Base-by-base conservation (phyloP, 352 stramenopile genomes). In the Globisporangium barbulae region DNA sequence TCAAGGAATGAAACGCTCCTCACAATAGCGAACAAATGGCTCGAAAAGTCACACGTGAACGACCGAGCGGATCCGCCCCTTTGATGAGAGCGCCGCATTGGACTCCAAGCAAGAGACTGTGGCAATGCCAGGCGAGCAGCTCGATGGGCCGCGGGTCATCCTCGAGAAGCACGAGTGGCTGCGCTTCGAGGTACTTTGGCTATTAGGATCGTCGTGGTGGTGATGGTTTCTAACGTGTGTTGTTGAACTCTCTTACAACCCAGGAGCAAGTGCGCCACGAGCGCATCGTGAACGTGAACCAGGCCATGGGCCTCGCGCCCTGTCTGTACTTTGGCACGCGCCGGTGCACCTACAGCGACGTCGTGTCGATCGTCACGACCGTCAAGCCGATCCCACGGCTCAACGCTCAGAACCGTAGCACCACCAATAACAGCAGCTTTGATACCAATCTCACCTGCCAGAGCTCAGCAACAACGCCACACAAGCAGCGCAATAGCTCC, bases 291-390 rank as follows among this genome's bases (percentile, higher is more conserved):
- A 78, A 67, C 3, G 78, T 89, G 19, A 81, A 86, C 53, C 65
- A 88, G 60, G 72, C 73, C 28, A 66, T 89, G 49, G 75, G 66
- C 21, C 56, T 82, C 49, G 78, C 79, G 15, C 79, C 83, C 28
- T 79, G 72, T 61, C 68, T 91, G 31, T 91, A 91, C 74, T 91
- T 91, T 56, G 78, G 83, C 35, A 90, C 83, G 8, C 70, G 83
- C 13, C 75, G 83, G 31, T 88, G 75, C 53, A 91, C 83, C 2
- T 90, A 90, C 70, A 90, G 79, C 71, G 82, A 85, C 28, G 78
- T 91, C 64, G 69, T 90, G 19, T 88, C 77, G 10, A 76, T 90
- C 30, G 77, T 90, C 44, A 91, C 83, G 2, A 91, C 83, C 0
- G 70, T 74, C 31, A 33, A 61, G 28, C 68, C 71, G 13, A 54